Evolutionary conservation across 306 rosid genomes (phyloP).

Genomic region (Citrullus mucosospermus): DNA sequence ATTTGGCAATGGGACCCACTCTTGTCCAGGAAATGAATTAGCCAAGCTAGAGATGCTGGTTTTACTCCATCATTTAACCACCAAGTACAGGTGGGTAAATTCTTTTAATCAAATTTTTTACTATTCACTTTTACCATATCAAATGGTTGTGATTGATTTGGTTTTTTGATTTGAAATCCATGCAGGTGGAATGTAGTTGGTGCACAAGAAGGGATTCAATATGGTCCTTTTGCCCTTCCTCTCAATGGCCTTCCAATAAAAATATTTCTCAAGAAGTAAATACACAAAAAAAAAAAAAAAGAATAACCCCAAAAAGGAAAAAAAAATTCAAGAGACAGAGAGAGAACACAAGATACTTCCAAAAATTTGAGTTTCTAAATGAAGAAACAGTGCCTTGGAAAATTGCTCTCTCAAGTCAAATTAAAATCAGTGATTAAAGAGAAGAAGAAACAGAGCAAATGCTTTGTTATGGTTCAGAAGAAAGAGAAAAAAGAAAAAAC

Average conservation of each 20-base stretch:
- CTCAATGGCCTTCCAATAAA: constrained; percentile 80
- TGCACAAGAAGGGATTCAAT: constrained; percentile 74
- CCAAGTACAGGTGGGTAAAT: constrained; percentile 67
- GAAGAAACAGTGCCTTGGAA: neutral
- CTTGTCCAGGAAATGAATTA: constrained; percentile 90
- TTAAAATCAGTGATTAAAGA: neutral
- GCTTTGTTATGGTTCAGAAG: neutral
- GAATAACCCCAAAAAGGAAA: neutral
- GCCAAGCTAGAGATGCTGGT: constrained; percentile 90
- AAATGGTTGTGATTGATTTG: neutral
- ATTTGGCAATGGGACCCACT: constrained; percentile 92
- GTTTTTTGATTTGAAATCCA: neutral
- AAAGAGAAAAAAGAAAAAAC: neutral
- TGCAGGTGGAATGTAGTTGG: constrained; percentile 70
- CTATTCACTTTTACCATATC: no score
- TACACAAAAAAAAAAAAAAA: neutral
- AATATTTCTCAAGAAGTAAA: constrained; percentile 31
- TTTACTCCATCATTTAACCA: constrained; percentile 81
- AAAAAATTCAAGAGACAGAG: neutral
- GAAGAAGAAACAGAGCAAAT: neutral
- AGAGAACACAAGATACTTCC: neutral
- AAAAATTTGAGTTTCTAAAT: neutral
- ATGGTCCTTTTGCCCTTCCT: constrained; percentile 97
- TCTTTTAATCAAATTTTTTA: no score
- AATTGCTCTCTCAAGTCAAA: neutral